phyloP scores from a whole-genome alignment of 345 rosid species.

The Abelmoschus esculentus region DNA sequence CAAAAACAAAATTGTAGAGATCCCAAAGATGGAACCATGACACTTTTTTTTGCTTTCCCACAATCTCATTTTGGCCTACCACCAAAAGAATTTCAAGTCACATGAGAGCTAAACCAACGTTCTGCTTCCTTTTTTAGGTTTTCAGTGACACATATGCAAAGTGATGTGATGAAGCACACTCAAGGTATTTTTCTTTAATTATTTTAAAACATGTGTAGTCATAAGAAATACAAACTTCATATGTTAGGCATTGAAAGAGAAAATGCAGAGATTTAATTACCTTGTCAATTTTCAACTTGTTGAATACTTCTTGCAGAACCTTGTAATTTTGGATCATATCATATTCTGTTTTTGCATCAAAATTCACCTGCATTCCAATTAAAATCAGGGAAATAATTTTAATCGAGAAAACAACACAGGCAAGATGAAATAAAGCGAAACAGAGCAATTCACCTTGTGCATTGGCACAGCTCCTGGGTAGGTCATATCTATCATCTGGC shows the following conservation, averaged over 20 bases:
- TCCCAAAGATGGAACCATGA: neutral
- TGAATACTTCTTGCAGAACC: slow-evolving; percentile 88
- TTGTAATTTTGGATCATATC: slow-evolving; percentile 97
- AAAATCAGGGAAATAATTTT: neutral
- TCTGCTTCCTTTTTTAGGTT: neutral
- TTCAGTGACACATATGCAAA: neutral
- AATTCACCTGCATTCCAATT: slow-evolving; percentile 48
- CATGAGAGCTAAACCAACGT: neutral
- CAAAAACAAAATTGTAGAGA: neutral
- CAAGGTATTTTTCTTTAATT: neutral
- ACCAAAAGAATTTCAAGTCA: neutral
- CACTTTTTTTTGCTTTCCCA: neutral
- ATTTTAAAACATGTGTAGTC: neutral
- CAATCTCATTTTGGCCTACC: neutral
- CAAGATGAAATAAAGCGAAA: neutral
- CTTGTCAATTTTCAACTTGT: slow-evolving; percentile 88
- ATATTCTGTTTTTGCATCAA: slow-evolving; percentile 92
- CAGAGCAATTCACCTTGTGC: slow-evolving; percentile 69
- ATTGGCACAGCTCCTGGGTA: slow-evolving; percentile 94
- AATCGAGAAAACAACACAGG: neutral
- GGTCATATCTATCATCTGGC: slow-evolving; percentile 95
- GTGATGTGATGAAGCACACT: neutral
- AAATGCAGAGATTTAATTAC: neutral
- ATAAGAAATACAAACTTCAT: too few species aligned
- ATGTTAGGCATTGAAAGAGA: neutral